Conservation (phyloP, 805 yeast species). For the Ascoidea tarda region DNA sequence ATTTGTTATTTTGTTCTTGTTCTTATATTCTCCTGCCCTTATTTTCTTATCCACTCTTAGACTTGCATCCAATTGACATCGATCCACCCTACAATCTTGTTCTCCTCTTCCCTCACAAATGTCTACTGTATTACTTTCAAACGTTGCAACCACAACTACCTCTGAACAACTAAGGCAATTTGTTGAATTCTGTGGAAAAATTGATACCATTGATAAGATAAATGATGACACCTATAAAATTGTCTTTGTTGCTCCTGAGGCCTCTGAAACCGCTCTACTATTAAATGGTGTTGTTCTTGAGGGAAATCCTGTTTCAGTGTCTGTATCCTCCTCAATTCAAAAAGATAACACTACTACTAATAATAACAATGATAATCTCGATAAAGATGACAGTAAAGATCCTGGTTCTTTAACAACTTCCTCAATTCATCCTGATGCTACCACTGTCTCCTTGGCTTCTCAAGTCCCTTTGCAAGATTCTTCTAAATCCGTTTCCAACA, state of each 20-base stretch:
- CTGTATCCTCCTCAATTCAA: too few relatives aligned
- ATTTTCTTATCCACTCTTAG: too few relatives aligned
- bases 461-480: constrained; percentile 4
- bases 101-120: neutral
- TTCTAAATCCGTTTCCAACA: neutral
- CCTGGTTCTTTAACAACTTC: neutral
- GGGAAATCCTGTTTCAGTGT: too few relatives aligned
- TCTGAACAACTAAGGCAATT: constrained; percentile 44
- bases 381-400: neutral
- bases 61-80: too few relatives aligned
- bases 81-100: too few relatives aligned
- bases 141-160: constrained; percentile 35
- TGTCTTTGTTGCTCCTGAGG: constrained; percentile 40
- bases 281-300: constrained; percentile 49
- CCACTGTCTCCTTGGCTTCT: constrained; percentile 10
- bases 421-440: constrained; percentile 8
- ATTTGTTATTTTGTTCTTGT: too few relatives aligned
- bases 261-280: constrained; percentile 56
- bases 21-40: too few relatives aligned
- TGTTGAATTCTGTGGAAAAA: constrained; percentile 63
- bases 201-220: constrained; percentile 14
- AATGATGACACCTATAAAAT: constrained; percentile 29
- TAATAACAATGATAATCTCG: neutral
- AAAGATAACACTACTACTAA: neutral
- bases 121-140: neutral